Evolutionary conservation across 2,329 filamentous ascomycete genomes (phyloP), one percentile per base, ranked within the genome.

Genomic region (Xylaria sp.): DNA sequence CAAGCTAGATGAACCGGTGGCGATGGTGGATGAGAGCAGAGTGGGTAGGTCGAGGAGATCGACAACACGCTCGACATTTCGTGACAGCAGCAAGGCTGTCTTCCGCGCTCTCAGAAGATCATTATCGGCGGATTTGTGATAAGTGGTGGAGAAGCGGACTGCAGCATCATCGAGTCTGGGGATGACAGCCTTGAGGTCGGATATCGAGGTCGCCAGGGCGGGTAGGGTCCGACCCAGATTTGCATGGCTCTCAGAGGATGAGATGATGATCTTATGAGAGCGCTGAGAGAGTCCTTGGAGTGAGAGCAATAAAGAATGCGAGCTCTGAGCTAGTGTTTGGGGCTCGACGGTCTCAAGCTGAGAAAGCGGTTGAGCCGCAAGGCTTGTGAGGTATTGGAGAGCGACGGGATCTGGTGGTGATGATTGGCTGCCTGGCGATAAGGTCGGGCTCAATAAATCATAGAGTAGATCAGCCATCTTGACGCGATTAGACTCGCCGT

Each of bases 1-100:
- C 3, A 81, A 73, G 2, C 81, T 78, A n/a, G 82, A 82, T n/a
- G 85, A 81, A 31, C 85, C 85, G 1, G 87, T 82, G 2, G 87
- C 87, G 66, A 94, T 91, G 55, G 94, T 91, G 1, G 94, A 94
- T 13, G 92, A 92, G 15, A 99, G 87, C 41, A 98, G 84, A 0
- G 92, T 90, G 0, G 96, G 96, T 37, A 99, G 87, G 76, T 98
- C 95, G 68, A 99, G 89, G 39, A 98, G 91, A 79, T 98, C 94
- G 37, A 94, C 92, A 2, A 98, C 86, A 65, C 95, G 90, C 79
- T 98, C 95, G 34, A 95, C 91, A 78, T 98, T 98, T 57, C 93
- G 88, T 20, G 93, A 89, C 18, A 98, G 85, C 25, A 97, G 86
- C 77, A 98, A 88, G 0, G 93, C 92, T 77, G 92, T 91, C 76